Conservation (phyloP, 768 basidiomycete species). For the Phylloporus sp. region DNA sequence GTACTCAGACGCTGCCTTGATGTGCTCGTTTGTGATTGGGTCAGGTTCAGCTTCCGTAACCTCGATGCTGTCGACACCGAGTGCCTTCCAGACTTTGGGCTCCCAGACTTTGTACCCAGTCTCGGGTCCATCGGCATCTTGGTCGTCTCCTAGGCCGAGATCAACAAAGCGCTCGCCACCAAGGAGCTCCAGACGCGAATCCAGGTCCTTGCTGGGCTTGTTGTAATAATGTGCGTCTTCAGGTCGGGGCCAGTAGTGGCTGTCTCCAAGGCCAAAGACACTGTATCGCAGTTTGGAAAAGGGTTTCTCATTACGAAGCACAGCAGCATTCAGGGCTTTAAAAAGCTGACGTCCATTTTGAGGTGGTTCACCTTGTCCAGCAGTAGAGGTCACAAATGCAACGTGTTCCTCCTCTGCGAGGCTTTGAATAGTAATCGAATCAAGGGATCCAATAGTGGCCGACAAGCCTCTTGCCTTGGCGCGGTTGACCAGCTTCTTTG, state of each 20-base stretch:
- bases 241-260: conserved; percentile 97
- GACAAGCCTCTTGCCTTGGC: conserved; percentile 84
- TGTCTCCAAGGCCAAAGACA: conserved; percentile 96
- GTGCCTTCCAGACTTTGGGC: conserved; percentile 84
- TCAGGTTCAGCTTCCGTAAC: conserved; percentile 92
- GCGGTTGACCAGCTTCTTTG: conserved; percentile 79
- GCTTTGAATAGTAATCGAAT: conserved; percentile 73
- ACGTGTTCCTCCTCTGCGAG: conserved; percentile 74
- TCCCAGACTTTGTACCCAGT: conserved; percentile 99
- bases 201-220: conserved; percentile 90
- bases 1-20: conserved; percentile 94
- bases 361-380: conserved; percentile 96
- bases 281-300: conserved; percentile 67
- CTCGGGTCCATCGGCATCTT: conserved; percentile 92
- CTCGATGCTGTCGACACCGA: conserved; percentile 88
- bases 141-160: conserved; percentile 91
- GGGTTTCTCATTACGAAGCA: conserved; percentile 45
- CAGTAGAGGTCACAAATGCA: conserved; percentile 84
- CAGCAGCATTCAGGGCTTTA: conserved; percentile 75
- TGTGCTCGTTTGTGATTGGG: conserved; percentile 98
- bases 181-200: conserved; percentile 71
- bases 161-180: conserved; percentile 72
- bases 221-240: conserved; percentile 99
- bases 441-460: conserved; percentile 70
- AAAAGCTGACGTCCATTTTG: conserved; percentile 91